Base-by-base conservation (phyloP, 805 yeast species). In the Kuraishia cidri region DNA sequence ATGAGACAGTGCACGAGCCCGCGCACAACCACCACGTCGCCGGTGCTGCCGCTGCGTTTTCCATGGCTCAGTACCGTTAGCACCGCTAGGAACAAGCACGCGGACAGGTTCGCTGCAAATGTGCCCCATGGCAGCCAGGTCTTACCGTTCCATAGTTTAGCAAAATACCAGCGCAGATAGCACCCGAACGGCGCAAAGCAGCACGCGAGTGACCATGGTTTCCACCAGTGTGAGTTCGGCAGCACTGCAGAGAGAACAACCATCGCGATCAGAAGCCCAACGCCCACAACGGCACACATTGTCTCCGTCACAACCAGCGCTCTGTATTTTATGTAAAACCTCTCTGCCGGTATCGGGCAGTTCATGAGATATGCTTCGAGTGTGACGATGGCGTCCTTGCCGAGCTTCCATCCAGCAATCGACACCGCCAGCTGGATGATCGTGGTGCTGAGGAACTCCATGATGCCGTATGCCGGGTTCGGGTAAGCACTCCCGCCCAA, bases 101-200 rank as follows among this genome's bases (percentile, higher is more conserved):
- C 84, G 2, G 57, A 14, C 5, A 66, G 41, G 47, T 80, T 80
- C 1, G 66, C 68, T 0, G 48, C 15, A 32, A 69, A 67, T 0
- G 79, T 73, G 1, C 79, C 79, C 37, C 50, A 20, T 12, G 6
- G 52, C 60, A n/a, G 38, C 45, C 9, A 54, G 32, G 3, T 46
- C 56, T 14, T 34, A 1, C 62, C 50, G 41, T 85, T 85, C 17
- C 68, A 51, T 36, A 47, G 44, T 35, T 58, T 63, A 2, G 86
- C 62, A 4, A 79, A 44, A 38, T 69, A 64, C 46, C 52, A 83
- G 26, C 97, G 57, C 4, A 61, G 18, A 41, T 69, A 56, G 3
- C 85, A 77, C 0, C 85, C 96, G 40, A 77, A 59, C 0, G 94
- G 87, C 0, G 85, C 77, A 45, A 87, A 75, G 3, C 79, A 49